A percentile compares a stretch with the other conserved stretches of the same genome.
These are phyloP conservation scores for Aspergillus wentii DNA, from an alignment of 495 filamentous ascomycete species.

Conservation along the genomic window DNA sequence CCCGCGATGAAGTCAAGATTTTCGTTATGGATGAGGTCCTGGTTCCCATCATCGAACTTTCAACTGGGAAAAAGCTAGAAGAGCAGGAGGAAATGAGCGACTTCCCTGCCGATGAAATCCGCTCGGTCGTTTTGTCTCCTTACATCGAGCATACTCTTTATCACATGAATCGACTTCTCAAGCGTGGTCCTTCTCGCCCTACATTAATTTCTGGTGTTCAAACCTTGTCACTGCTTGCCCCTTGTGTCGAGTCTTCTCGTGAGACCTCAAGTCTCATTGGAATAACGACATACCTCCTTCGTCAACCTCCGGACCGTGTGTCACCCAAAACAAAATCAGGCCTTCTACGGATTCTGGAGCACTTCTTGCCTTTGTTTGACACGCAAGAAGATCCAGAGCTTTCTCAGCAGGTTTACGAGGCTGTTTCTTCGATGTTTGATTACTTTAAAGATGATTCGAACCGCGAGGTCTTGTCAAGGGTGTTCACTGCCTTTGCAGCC, in stretches of 20 bases:
- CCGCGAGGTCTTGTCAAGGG: constrained; percentile 63
- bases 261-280: constrained; percentile 69
- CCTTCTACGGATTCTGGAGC: constrained; percentile 66
- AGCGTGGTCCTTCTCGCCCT: constrained; percentile 64
- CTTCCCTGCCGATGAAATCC: constrained; percentile 43
- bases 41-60: constrained; percentile 51
- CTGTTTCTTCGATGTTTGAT: constrained; percentile 70
- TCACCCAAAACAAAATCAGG: constrained; percentile 78
- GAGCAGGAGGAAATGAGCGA: constrained; percentile 51
- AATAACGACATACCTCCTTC: constrained; percentile 73
- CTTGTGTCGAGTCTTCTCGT: constrained; percentile 62
- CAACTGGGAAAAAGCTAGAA: constrained; percentile 39
- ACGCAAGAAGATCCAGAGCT: constrained; percentile 42
- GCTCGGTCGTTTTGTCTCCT: constrained; percentile 57
- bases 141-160: constrained; percentile 65
- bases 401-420: constrained; percentile 51
- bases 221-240: constrained; percentile 67
- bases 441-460: constrained; percentile 79
- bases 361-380: constrained; percentile 63
- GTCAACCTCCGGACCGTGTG: constrained; percentile 75
- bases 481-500: constrained; percentile 63
- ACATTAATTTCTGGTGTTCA: constrained; percentile 76
- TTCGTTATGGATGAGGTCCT: constrained; percentile 74
- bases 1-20: constrained; percentile 82
- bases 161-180: constrained; percentile 62